A percentile compares a stretch with the other conserved stretches of the same genome.
Conservation (phyloP, 176 grass and related monocot genomes). For the Oryza meridionalis region DNA sequence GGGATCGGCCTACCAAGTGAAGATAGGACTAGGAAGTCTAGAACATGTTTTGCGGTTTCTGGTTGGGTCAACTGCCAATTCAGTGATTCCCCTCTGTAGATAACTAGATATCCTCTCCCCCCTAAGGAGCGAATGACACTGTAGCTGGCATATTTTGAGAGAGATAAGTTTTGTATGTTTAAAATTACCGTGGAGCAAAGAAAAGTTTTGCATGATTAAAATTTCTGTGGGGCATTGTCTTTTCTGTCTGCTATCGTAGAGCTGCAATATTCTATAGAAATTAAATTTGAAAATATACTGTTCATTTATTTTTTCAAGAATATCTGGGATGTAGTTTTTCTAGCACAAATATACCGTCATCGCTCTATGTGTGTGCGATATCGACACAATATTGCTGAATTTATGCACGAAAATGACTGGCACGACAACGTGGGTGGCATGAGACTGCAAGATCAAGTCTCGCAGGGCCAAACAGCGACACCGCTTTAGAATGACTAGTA, state of each 20-base stretch:
- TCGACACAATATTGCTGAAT: no score
- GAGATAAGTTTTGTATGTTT: background rate
- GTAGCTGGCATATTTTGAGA: background rate
- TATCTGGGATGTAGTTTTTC: no score
- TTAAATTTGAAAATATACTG: no score
- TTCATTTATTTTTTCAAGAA: no score
- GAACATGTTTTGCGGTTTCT: background rate
- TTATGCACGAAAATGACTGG: no score
- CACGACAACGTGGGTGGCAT: no score
- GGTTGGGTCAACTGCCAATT: background rate
- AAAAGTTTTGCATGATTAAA: background rate
- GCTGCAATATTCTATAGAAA: background rate
- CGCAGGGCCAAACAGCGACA: no score
- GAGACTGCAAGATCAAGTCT: no score
- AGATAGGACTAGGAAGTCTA: background rate
- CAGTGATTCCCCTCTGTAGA: constrained; percentile 46
- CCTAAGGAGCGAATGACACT: background rate
- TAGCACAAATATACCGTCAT: no score
- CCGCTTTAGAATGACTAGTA: no score
- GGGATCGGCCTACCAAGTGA: constrained; percentile 64
- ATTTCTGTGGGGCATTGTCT: background rate
- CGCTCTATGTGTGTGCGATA: no score
- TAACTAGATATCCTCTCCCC: background rate
- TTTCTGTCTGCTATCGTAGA: background rate
- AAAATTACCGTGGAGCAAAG: background rate